Evolutionary conservation across 768 basidiomycete species (phyloP).

Genomic region (Rhodocollybia butyracea): DNA sequence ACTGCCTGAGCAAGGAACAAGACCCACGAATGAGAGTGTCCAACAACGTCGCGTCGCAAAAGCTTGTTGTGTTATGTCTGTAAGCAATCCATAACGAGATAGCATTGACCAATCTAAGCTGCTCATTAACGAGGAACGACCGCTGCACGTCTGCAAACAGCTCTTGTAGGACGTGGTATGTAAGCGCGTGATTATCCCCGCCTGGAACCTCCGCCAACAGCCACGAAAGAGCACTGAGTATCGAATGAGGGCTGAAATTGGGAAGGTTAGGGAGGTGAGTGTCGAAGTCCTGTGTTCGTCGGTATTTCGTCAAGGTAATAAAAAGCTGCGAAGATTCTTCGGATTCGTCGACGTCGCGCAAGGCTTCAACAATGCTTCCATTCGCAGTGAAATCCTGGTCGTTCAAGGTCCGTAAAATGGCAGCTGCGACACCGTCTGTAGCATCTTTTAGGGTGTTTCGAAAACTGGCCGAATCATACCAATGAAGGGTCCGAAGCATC

Average conservation of each 20-base stretch:
- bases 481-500: constrained; percentile 31
- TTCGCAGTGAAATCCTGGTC: constrained; percentile 61
- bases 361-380: constrained; percentile 40
- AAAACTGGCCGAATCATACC: constrained; percentile 28
- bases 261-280: constrained; percentile 69
- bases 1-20: constrained; percentile 59
- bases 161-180: constrained; percentile 75
- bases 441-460: constrained; percentile 35
- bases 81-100: constrained; percentile 73
- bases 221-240: constrained; percentile 62
- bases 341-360: constrained; percentile 35
- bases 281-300: constrained; percentile 42
- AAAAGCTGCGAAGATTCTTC: constrained; percentile 44
- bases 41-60: constrained; percentile 55
- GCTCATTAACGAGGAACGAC: constrained; percentile 79
- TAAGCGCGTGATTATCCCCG: constrained; percentile 50
- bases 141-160: constrained; percentile 65
- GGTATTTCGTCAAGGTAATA: constrained; percentile 47
- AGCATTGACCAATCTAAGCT: constrained; percentile 69
- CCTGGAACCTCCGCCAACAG: constrained; percentile 39
- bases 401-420: constrained; percentile 58
- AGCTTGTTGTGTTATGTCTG: constrained; percentile 45
- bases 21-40: constrained; percentile 68
- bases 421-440: constrained; percentile 54
- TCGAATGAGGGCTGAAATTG: constrained; percentile 41